Percentiles rank a stretch among this genome's conserved stretches.
These are phyloP conservation scores for Colletotrichum siamense DNA, from an alignment of 2,329 filamentous ascomycete species.

Conservation along the genomic window DNA sequence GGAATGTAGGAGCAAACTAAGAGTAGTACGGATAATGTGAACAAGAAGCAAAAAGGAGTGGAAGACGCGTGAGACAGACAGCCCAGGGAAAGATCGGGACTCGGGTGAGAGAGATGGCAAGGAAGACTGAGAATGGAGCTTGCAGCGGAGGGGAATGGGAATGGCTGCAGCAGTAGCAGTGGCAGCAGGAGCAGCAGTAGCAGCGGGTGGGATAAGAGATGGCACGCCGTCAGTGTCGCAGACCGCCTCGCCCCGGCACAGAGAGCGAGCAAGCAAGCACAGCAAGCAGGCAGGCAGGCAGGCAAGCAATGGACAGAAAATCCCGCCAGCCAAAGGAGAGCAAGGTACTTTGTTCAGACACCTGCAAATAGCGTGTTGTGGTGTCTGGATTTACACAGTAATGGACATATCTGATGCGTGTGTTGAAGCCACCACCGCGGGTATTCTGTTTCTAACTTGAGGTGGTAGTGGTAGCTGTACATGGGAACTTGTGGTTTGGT, in stretches of 20 bases:
- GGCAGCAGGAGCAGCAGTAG: neutral
- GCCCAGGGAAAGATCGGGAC: neutral
- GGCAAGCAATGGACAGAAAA: neutral
- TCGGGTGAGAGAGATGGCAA: neutral
- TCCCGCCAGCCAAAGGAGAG: neutral
- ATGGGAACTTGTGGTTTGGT: neutral
- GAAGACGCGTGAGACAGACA: neutral
- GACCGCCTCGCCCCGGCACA: neutral
- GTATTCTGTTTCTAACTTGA: neutral
- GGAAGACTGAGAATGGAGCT: neutral
- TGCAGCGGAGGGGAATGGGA: neutral
- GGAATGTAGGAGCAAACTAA: slow-evolving; percentile 17
- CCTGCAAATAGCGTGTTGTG: neutral
- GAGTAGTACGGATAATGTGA: neutral
- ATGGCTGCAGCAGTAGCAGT: neutral
- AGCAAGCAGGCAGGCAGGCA: neutral
- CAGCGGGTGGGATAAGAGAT: neutral
- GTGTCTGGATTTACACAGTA: neutral
- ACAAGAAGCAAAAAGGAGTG: neutral
- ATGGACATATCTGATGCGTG: neutral
- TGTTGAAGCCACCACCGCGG: neutral
- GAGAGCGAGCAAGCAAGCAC: neutral
- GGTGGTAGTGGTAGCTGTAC: neutral
- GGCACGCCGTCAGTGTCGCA: neutral
- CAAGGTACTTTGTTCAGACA: neutral